Conservation (phyloP, 2,329 filamentous ascomycete genomes). For the Calonectria pteridis region DNA sequence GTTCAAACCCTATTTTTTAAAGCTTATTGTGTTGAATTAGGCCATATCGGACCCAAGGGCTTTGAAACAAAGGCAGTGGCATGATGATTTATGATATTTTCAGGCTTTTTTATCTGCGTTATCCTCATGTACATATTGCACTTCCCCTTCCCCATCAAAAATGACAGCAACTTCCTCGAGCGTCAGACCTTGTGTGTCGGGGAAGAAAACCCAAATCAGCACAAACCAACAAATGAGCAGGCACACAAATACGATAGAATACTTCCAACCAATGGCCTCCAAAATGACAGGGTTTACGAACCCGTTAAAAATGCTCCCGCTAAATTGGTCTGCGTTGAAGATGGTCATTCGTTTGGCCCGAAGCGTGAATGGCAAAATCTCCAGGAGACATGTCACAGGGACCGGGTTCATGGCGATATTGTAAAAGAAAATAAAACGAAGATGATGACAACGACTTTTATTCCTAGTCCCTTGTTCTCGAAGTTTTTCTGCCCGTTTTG, state of each 20-base stretch:
- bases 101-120: too few relatives aligned
- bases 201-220: neutral
- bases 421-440: conserved; percentile 55
- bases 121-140: too few relatives aligned
- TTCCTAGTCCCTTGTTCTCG: conserved; percentile 38
- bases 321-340: conserved; percentile 25
- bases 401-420: conserved; percentile 66
- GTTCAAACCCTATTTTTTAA: too few relatives aligned
- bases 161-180: neutral
- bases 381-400: conserved; percentile 61
- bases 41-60: too few relatives aligned
- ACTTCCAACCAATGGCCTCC: conserved; percentile 20
- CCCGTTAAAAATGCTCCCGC: conserved; percentile 14
- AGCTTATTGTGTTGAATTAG: too few relatives aligned
- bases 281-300: conserved; percentile 20
- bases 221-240: neutral
- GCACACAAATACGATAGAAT: conserved; percentile 23
- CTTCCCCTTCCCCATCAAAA: neutral
- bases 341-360: conserved; percentile 61
- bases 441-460: conserved; percentile 47
- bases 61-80: too few relatives aligned
- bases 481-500: conserved; percentile 36
- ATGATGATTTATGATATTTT: too few relatives aligned
- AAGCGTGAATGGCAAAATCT: conserved; percentile 64
- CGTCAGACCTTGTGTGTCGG: neutral